Evolutionary conservation across 225 moss, liverwort and hornwort genomes (phyloP).

Genomic region (Neckera pumila): DNA sequence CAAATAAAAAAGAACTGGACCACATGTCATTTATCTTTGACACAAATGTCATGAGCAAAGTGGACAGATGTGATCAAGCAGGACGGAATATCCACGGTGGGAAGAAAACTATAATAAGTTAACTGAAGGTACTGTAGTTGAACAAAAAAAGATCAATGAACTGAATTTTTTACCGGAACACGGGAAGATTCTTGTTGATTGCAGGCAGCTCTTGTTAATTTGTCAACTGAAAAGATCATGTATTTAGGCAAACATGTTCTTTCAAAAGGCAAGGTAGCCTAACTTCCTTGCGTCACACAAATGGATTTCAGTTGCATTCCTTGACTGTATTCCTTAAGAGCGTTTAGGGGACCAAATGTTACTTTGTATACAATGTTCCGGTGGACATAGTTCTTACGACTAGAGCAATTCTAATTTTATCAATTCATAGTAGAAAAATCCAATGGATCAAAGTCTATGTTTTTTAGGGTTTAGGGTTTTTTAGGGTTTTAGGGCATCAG

Average conservation of each 20-base stretch:
- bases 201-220: neutral
- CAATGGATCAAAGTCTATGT: accelerated
- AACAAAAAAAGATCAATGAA: neutral
- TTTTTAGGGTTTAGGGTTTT: too few species aligned
- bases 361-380: neutral
- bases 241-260: neutral
- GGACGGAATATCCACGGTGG: neutral
- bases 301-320: neutral
- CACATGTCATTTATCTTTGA: neutral
- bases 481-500: too few species aligned
- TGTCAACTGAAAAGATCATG: neutral
- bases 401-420: neutral
- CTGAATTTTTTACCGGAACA: neutral
- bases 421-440: neutral
- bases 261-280: neutral
- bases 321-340: neutral
- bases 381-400: neutral
- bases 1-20: too few species aligned
- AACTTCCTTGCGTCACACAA: neutral
- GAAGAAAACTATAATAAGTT: too few species aligned
- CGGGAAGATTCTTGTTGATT: neutral
- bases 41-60: neutral
- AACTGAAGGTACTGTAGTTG: too few species aligned
- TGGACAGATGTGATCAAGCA: neutral
- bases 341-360: neutral